Evolutionary conservation across 768 basidiomycete species (phyloP), one percentile per base, ranked within the genome.

Genomic region (Boletales sp.): DNA sequence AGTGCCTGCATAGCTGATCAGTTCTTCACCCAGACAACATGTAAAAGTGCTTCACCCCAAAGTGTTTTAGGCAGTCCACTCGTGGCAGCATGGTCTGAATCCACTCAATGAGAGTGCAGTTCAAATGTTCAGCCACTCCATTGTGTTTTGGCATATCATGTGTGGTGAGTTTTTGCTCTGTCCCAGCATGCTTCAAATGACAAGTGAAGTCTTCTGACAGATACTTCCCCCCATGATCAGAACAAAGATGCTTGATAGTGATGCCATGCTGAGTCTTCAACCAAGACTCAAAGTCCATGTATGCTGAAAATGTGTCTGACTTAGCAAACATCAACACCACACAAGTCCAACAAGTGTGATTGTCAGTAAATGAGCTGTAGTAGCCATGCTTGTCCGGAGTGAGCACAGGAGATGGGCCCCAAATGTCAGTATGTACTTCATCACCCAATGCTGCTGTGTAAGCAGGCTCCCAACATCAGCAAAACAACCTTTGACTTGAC

Each of bases 401-500:
- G 12, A 47, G 38, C 0, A 70, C 56, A 0, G 60, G 65, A 0
- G 73, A 65, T 5, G 74, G 77, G 11, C 76, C 77, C 75, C 78
- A 80, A 0, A 79, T 35, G 51, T 80, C 72, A 1, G 63, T 56
- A 51, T 75, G 68, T 12, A 78, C 48, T 18, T 70, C 62, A 1
- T 68, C 67, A 13, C 74, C 68, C 50, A 76, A 66, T 1, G 51
- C 55, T 2, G 45, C 55, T 0, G 24, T 7, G 2, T 29, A 3
- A 6, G 24, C 69, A 64, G 47, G 53, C 1, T 57, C 34, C 8
- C 48, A 52, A 1, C n/a, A 0, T 4, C 24, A 8, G 29, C 34
- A 15, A 24, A 31, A 3, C 42, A 32, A 17, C 13, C 42, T 14
- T 32, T 27, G 10, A 34, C 14, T n/a, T n/a, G n/a, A n/a, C n/a